Conservation (phyloP, 352 stramenopile genomes). For the Phytopythium litorale region DNA sequence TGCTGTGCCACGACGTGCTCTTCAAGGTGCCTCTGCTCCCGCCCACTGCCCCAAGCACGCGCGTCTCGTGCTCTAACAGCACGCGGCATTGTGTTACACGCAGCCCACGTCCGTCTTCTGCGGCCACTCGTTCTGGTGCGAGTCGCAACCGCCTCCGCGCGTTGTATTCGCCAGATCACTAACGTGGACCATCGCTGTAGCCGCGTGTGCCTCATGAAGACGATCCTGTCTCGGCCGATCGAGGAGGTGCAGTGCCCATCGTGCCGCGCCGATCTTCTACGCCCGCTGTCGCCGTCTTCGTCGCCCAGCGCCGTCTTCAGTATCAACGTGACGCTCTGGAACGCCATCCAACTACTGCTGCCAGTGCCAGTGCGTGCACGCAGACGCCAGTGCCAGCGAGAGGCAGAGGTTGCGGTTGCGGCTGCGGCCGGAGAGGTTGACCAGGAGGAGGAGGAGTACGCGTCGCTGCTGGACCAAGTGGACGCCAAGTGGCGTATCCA, state of each 20-base stretch:
- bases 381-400: slow-evolving; percentile 15
- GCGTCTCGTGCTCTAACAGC: neutral
- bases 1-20: slow-evolving; percentile 50
- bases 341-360: slow-evolving; percentile 53
- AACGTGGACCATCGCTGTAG: slow-evolving; percentile 8
- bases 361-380: slow-evolving; percentile 17
- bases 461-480: slow-evolving; percentile 41
- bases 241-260: slow-evolving; percentile 48
- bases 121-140: slow-evolving; percentile 54
- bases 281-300: slow-evolving; percentile 17
- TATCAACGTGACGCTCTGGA: slow-evolving; percentile 73
- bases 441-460: slow-evolving; percentile 48
- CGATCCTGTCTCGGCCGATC: slow-evolving; percentile 35
- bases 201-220: slow-evolving; percentile 49
- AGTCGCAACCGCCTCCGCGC: neutral
- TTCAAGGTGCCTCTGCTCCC: slow-evolving; percentile 31
- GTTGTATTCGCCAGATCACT: neutral
- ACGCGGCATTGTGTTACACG: neutral
- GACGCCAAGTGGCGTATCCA: slow-evolving; percentile 57
- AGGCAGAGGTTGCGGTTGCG: neutral
- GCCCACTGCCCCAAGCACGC: neutral
- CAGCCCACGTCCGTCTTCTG: slow-evolving; percentile 41
- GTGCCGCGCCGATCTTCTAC: slow-evolving; percentile 38
- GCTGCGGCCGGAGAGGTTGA: neutral
- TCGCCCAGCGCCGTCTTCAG: slow-evolving; percentile 32